Evolutionary conservation across 163 green algal species (phyloP), one percentile per base, ranked within the genome.

Genomic region (Scenedesmus sp.): DNA sequence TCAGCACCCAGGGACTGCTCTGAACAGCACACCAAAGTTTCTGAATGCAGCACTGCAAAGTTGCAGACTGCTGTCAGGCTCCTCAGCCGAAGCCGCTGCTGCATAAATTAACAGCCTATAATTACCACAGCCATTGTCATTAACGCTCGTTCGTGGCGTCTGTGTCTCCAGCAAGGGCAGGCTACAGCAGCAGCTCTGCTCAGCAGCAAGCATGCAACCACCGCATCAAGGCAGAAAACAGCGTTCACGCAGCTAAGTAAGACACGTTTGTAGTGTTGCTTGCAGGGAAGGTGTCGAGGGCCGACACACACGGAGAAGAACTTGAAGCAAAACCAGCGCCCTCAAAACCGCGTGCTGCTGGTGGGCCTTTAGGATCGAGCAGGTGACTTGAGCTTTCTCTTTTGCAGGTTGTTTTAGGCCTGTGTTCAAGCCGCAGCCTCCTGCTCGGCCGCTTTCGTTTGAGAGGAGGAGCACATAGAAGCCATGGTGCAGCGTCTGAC

Each of bases 401-500:
- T 79, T 79, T 13, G 70, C 70, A 79, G 70, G 70, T 79, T 79
- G 3, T 3, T 16, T 34, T 16, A 79, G 70, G 70, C 70, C 70
- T 79, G 70, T 79, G 4, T 46, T 15, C 23, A 79, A 79, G 70
- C 70, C 70, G 70, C 70, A 79, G 70, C 70, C 70, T 79, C 70
- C 70, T 79, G 70, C 70, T 79, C 70, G 70, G 70, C 70, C 70
- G 70, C 70, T 79, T 76, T 79, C 46, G 70, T 79, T 76, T 79
- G 23, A 79, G 70, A 79, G 70, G 70, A 79, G 70, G 70, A 79
- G 70, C 70, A 79, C 70, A 52, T 79, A 79, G 70, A 79, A 79
- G 70, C 70, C 34, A 90, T 90, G 85, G 85, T 90, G 46, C 85
- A 90, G 85, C 79, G 85, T 73, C 73, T 90, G n/a, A 90, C 85